Conservation (phyloP, 2,329 filamentous ascomycete genomes). For the Emmonsiellopsis sp. region DNA sequence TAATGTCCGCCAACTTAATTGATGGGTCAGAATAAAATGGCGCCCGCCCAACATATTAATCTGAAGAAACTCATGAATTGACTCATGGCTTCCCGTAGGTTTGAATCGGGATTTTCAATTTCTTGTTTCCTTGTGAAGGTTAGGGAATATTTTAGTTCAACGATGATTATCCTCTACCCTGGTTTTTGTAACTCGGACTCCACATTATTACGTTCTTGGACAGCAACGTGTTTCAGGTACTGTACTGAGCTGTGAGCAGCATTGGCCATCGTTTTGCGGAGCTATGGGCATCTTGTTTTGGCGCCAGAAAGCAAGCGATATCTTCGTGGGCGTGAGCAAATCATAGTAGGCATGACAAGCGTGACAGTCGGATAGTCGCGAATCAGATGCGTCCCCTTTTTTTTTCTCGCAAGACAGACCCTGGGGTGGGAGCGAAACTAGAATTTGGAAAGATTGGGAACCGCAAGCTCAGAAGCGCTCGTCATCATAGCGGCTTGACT, state of each 20-base stretch:
- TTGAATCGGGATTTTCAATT: neutral
- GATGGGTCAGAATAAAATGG: neutral
- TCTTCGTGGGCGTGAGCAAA: neutral
- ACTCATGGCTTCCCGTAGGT: neutral
- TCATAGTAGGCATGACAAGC: neutral
- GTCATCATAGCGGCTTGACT: neutral
- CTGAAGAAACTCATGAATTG: neutral
- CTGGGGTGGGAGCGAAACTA: neutral
- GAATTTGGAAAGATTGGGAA: neutral
- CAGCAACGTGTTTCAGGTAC: neutral
- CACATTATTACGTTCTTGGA: constrained; percentile 1
- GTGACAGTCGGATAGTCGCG: too few species aligned
- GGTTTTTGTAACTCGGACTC: neutral
- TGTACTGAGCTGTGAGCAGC: neutral
- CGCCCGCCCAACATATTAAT: neutral
- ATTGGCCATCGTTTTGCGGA: neutral
- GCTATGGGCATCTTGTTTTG: neutral
- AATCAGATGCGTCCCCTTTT: neutral
- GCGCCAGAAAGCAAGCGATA: neutral
- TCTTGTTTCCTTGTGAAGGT: neutral
- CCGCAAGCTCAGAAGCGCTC: neutral
- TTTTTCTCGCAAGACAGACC: neutral
- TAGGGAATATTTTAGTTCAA: neutral
- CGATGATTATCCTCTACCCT: neutral
- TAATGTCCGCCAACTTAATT: neutral